These are phyloP conservation scores for Schizothecium vesticola DNA, from an alignment of 495 filamentous ascomycete genomes.

Conservation along the genomic window DNA sequence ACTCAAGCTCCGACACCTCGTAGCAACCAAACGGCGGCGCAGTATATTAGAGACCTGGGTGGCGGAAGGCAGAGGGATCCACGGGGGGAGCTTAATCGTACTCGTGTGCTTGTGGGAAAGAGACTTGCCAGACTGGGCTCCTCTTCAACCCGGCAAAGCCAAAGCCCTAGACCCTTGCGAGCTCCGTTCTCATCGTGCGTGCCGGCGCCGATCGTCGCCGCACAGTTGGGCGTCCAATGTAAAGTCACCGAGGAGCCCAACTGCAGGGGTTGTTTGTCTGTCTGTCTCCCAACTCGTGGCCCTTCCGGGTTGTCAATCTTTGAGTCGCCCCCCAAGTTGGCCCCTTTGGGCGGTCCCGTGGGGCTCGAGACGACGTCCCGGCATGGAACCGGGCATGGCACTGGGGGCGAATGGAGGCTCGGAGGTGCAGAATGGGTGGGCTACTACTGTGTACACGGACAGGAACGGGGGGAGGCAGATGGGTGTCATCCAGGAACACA, in stretches of 20 bases:
- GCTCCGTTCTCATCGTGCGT: background rate
- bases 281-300: background rate
- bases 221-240: conserved; percentile 19
- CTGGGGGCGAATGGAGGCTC: background rate
- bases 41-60: background rate
- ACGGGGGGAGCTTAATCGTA: background rate
- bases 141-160: background rate
- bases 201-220: background rate
- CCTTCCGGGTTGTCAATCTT: conserved; percentile 1
- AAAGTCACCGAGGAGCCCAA: conserved; percentile 2
- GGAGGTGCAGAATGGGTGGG: background rate
- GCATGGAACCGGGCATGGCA: background rate
- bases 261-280: conserved; percentile 7
- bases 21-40: background rate
- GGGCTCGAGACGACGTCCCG: conserved; percentile 5
- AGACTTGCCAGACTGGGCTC: background rate
- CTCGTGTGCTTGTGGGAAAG: background rate
- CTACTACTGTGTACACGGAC: background rate
- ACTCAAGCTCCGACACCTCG: background rate
- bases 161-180: conserved; percentile 2
- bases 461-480: background rate
- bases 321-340: conserved; percentile 1
- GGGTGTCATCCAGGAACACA: background rate
- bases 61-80: background rate
- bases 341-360: background rate